Conservation (phyloP, 176 grass and related monocot genomes). For the Triticum timopheevii region DNA sequence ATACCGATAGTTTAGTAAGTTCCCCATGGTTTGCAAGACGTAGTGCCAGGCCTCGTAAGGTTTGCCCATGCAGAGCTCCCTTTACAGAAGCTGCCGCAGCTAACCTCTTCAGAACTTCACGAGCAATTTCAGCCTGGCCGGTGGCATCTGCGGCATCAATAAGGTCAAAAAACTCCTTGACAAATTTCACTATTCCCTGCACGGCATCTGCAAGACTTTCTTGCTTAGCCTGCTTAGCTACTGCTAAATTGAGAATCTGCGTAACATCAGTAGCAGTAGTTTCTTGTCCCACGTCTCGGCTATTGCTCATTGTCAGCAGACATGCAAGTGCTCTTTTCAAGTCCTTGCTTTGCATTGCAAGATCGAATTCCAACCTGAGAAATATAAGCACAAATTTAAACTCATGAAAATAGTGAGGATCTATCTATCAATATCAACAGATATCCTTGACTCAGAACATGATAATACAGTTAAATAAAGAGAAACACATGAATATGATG, state of each 20-base stretch:
- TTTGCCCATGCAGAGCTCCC: constrained; percentile 87
- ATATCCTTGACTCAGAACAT: constrained; percentile 13
- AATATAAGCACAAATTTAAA: constrained; percentile 17
- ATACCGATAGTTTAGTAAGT: constrained; percentile 92
- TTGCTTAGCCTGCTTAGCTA: constrained; percentile 93
- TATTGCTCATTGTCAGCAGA: constrained; percentile 98
- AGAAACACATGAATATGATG: not conserved
- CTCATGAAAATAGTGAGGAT: constrained; percentile 9
- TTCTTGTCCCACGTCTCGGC: constrained; percentile 87
- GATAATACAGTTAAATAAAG: constrained; percentile 17
- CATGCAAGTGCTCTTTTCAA: constrained; percentile 96
- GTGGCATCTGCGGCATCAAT: constrained; percentile 99
- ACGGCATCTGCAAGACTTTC: constrained; percentile 95
- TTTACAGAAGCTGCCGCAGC: constrained; percentile 96
- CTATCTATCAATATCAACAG: constrained; percentile 1
- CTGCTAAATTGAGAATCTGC: constrained; percentile 93
- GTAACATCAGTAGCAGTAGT: constrained; percentile 69
- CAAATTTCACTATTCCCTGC: constrained; percentile 98
- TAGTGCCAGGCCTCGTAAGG: constrained; percentile 82
- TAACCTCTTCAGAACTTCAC: constrained; percentile 93
- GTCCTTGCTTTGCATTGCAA: constrained; percentile 98
- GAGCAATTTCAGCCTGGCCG: constrained; percentile 88
- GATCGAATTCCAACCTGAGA: constrained; percentile 93
- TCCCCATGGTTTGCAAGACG: constrained; percentile 98
- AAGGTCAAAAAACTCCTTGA: constrained; percentile 91